Percentiles rank a stretch among this genome's conserved stretches.
These are phyloP conservation scores for Retiboletus flavoniger DNA, from an alignment of 1,284 basidiomycete genomes.

Conservation along the genomic window DNA sequence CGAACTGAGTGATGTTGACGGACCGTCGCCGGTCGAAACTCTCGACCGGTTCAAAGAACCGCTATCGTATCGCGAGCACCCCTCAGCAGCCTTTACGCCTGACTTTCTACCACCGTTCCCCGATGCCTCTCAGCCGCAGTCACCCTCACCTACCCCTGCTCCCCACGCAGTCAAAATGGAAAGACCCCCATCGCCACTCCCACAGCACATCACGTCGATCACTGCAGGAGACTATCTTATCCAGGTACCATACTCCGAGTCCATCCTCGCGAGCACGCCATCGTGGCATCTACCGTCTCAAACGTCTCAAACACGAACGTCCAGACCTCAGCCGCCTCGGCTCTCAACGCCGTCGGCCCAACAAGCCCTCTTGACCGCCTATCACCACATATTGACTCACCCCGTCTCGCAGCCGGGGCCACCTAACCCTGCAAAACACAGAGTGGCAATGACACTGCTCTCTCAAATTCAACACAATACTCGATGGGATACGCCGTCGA, in stretches of 20 bases:
- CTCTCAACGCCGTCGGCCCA: slow-evolving; percentile 51
- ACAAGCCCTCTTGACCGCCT: slow-evolving; percentile 61
- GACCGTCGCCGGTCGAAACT: slow-evolving; percentile 13
- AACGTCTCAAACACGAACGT: slow-evolving; percentile 25
- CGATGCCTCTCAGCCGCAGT: slow-evolving; percentile 43
- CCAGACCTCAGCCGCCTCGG: slow-evolving; percentile 23
- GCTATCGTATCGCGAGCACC: slow-evolving; percentile 29
- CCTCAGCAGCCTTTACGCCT: slow-evolving; percentile 22
- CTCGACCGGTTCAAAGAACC: slow-evolving; percentile 18
- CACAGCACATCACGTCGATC: slow-evolving; percentile 35
- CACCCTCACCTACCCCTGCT: slow-evolving; percentile 35
- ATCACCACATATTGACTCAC: slow-evolving; percentile 70
- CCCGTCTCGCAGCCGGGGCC: slow-evolving; percentile 42
- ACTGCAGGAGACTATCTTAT: slow-evolving; percentile 57
- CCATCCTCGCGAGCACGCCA: slow-evolving; percentile 56
- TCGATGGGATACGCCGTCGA: slow-evolving; percentile 66
- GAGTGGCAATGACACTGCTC: slow-evolving; percentile 66
- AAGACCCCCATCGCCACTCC: slow-evolving; percentile 30
- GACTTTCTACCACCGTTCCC: slow-evolving; percentile 41
- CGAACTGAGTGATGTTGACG: slow-evolving; percentile 23
- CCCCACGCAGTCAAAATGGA: slow-evolving; percentile 36
- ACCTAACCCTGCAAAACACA: slow-evolving; percentile 60
- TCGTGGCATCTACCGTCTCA: slow-evolving; percentile 65
- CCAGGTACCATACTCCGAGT: slow-evolving; percentile 67
- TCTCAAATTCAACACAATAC: slow-evolving; percentile 52